Evolutionary conservation across 2,329 filamentous ascomycete species (phyloP).

Genomic region (Emmonsia crescens): DNA sequence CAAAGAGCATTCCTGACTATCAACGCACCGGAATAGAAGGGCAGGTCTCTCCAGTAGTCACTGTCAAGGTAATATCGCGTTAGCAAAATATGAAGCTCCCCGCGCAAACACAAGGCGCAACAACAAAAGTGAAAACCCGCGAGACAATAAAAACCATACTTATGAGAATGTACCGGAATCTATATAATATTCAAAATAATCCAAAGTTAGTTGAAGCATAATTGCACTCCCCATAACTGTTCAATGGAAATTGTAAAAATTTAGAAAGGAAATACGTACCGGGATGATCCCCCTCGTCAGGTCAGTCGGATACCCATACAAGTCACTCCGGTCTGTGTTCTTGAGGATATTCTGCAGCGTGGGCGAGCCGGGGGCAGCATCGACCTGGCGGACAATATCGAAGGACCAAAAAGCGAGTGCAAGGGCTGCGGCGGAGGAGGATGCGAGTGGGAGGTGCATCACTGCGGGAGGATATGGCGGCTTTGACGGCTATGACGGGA

Average conservation of each 20-base stretch:
- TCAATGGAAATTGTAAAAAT: not conserved
- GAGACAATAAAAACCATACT: conserved; percentile 22
- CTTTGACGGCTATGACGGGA: not conserved
- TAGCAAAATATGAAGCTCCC: not conserved
- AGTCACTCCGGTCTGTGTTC: conserved; percentile 41
- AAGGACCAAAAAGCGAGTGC: not conserved
- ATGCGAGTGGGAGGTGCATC: not conserved
- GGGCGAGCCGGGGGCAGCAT: conserved; percentile 25
- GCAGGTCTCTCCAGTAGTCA: conserved; percentile 44
- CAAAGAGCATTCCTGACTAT: not conserved
- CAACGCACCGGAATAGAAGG: conserved; percentile 35
- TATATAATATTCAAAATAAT: conserved; percentile 12
- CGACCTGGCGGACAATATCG: conserved; percentile 10
- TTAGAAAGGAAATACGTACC: conserved; percentile 25
- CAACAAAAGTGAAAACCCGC: not conserved
- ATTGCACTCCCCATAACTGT: not conserved
- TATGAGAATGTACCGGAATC: conserved; percentile 34
- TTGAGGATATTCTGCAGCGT: conserved; percentile 46
- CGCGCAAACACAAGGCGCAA: not conserved
- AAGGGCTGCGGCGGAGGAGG: not conserved
- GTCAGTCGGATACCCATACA: conserved; percentile 51
- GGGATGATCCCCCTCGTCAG: conserved; percentile 50
- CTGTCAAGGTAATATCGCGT: conserved; percentile 43
- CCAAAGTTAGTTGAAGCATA: conserved; percentile 8
- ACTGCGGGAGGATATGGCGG: not conserved